These are phyloP conservation scores for Teunomyces aglyptinius DNA, from an alignment of 805 yeast genomes.

Conservation along the genomic window DNA sequence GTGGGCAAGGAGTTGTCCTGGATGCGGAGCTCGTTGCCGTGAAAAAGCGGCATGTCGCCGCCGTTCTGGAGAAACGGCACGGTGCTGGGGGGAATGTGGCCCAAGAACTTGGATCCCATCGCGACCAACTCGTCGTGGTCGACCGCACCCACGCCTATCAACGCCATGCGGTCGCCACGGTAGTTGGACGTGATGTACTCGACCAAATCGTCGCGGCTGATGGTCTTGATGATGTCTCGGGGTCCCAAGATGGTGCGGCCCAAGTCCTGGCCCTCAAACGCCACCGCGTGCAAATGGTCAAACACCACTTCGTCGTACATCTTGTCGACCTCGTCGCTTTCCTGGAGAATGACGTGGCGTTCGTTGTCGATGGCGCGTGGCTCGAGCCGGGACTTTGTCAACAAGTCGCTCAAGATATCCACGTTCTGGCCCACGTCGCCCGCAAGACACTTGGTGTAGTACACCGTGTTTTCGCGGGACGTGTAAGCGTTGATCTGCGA, in stretches of 20 bases:
- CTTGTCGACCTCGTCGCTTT: slow-evolving; percentile 96
- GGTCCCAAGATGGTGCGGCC: slow-evolving; percentile 98
- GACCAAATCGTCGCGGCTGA: slow-evolving; percentile 71
- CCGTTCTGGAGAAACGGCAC: slow-evolving; percentile 73
- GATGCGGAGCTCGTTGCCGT: slow-evolving; percentile 82
- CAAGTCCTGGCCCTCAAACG: slow-evolving; percentile 84
- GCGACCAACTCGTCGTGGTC: slow-evolving; percentile 80
- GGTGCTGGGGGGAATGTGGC: slow-evolving; percentile 58
- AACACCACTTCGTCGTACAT: slow-evolving; percentile 98
- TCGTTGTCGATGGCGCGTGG: slow-evolving; percentile 88
- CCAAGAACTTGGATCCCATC: slow-evolving; percentile 74
- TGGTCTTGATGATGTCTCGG: slow-evolving; percentile 77
- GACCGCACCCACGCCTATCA: slow-evolving; percentile 96
- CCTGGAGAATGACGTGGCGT: slow-evolving; percentile 93
- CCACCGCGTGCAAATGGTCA: slow-evolving; percentile 92
- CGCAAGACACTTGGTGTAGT: slow-evolving; percentile 84
- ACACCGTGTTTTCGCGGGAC: slow-evolving; percentile 95
- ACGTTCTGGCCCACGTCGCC: slow-evolving; percentile 82
- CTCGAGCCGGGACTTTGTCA: slow-evolving; percentile 82
- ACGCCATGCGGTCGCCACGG: slow-evolving; percentile 95
- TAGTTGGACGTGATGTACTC: slow-evolving; percentile 82
- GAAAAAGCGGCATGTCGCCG: slow-evolving; percentile 72
- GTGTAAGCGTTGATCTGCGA: slow-evolving; percentile 98
- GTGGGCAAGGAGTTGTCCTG: slow-evolving; percentile 81
- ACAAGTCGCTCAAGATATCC: slow-evolving; percentile 83